Evolutionary conservation across 2,329 filamentous ascomycete species (phyloP), one percentile per base, ranked within the genome.

Genomic region (Botryotinia calthae): DNA sequence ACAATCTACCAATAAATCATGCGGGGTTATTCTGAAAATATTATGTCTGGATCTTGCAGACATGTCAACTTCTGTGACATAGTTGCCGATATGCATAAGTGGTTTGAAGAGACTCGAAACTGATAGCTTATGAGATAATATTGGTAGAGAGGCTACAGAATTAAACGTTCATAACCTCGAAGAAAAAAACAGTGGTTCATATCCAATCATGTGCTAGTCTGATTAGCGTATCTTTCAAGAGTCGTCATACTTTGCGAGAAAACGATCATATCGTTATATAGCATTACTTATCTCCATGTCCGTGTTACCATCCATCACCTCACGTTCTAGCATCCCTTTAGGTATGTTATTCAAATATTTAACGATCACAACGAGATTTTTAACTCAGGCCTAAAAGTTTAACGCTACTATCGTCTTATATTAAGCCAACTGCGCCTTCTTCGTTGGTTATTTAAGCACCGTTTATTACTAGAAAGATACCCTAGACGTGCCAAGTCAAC

Each of bases 371-470:
- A 51, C 14, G 16, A 18, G 0, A 28, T 54, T 1, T 54, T 14
- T 12, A 28, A 8, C 25, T 3, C 12, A 54, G 1, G 25, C 14
- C n/a, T 10, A 37, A 6, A 28, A 28, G 8, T 1, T 54, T 28
- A 54, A 28, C n/a, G 51, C 5, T 18, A 28, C 2, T 25, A 54
- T 28, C 14, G 12, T 28, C 51, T 54, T 25, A 18, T 28, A 2
- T 54, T 16, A 1, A n/a, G 5, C 3, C 2, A 3, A 12, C 1
- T 31, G 16, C 14, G 12, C 51, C 14, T 28, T 5, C 51, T n/a
- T 9, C 0, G 2, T 28, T 28, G 0, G 5, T 28, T 28, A 18
- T 14, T 18, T 4, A 4, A 28, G n/a, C 9, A 28, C 7, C n/a
- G 18, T 18, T 28, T 56, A 18, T 28, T 56, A 9, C 6, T 28